Conservation (phyloP, 148 eudicot genomes). For the Camellia lanceoleosa region DNA sequence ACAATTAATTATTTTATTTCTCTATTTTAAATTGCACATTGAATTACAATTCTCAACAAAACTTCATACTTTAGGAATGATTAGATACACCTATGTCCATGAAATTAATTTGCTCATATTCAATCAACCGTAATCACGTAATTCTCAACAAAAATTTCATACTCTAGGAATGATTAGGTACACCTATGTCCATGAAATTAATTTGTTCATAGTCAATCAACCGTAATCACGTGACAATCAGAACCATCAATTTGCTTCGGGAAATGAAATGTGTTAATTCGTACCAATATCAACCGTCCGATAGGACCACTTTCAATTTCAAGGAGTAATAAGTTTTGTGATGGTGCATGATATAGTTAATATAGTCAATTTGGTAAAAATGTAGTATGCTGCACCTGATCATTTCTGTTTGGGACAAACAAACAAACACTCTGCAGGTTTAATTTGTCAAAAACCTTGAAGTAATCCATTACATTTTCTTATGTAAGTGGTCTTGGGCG, state of each 20-base stretch:
- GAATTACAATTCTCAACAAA: too few relatives aligned
- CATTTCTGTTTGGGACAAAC: not conserved
- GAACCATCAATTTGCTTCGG: not conserved
- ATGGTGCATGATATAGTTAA: too few relatives aligned
- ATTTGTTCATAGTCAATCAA: not conserved
- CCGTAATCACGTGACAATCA: not conserved
- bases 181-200: not conserved
- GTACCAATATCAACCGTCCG: not conserved
- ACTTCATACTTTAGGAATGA: not conserved
- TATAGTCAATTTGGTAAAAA: not conserved
- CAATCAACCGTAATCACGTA: too few relatives aligned
- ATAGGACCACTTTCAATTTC: not conserved
- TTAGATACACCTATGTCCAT: not conserved
- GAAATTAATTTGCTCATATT: not conserved
- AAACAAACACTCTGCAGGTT: constrained; percentile 30
- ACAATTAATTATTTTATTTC: too few relatives aligned
- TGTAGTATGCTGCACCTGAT: not conserved
- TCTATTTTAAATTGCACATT: too few relatives aligned
- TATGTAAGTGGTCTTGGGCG: not conserved
- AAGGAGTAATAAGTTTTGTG: not conserved
- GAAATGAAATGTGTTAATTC: not conserved
- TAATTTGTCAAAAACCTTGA: constrained; percentile 23
- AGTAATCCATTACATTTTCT: not conserved
- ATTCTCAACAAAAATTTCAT: not conserved
- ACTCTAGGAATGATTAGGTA: not conserved